Evolutionary conservation across 192 early-diverging fungal genomes (phyloP).

Genomic region (Coemansia sp.): DNA sequence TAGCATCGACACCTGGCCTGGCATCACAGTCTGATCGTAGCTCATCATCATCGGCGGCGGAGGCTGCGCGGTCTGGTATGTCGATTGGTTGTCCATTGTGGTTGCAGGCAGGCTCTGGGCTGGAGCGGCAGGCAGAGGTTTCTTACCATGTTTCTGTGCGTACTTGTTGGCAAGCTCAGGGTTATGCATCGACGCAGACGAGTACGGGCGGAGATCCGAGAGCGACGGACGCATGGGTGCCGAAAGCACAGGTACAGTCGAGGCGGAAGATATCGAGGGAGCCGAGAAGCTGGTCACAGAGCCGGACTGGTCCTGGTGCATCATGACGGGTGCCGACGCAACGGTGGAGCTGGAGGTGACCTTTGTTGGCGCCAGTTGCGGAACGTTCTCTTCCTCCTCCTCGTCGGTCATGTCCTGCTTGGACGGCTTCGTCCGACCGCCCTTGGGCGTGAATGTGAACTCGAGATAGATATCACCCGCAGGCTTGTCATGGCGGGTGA

Average conservation of each 20-base stretch:
- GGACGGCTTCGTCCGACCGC: conserved; percentile 25
- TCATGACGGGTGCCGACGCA: conserved; percentile 35
- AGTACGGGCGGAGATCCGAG: conserved; percentile 52
- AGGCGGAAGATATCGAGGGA: background rate
- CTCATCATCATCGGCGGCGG: conserved; percentile 2
- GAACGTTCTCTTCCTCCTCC: conserved; percentile 24
- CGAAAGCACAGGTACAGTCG: background rate
- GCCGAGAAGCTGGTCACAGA: background rate
- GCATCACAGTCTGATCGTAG: conserved; percentile 48
- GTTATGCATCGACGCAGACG: conserved; percentile 50
- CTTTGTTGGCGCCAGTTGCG: conserved; percentile 22
- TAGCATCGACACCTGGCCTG: conserved; percentile 28
- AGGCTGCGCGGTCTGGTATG: background rate
- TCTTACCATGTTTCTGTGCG: conserved; percentile 51
- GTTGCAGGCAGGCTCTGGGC: background rate
- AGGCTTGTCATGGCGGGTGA: conserved; percentile 45
- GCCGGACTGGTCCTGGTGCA: conserved; percentile 12
- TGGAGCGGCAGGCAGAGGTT: conserved; percentile 45
- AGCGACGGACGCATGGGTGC: conserved; percentile 35
- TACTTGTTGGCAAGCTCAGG: conserved; percentile 50
- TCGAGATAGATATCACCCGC: conserved; percentile 52
- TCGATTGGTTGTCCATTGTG: background rate
- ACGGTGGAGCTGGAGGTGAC: conserved; percentile 11
- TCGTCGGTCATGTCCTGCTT: conserved; percentile 17
- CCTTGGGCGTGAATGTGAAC: conserved; percentile 49